Evolutionary conservation across 352 stramenopile species (phyloP).

Genomic region (Phytopythium delawarense): DNA sequence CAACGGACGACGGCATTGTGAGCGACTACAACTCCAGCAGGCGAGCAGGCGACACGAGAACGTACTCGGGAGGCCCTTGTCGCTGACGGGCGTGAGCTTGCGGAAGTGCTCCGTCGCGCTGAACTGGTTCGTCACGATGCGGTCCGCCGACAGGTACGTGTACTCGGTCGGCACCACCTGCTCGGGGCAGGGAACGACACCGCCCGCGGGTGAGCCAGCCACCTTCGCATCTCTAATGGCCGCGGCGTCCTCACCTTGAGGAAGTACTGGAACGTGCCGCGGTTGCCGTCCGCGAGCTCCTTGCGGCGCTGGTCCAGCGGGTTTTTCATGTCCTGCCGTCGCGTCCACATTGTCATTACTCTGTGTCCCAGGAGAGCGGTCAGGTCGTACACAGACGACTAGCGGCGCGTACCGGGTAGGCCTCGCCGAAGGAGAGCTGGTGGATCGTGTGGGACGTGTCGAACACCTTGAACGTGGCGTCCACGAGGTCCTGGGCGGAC

Average conservation of each 20-base stretch:
- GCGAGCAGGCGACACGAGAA: background rate
- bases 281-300: constrained; percentile 36
- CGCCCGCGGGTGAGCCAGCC: background rate
- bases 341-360: background rate
- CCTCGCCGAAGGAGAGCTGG: constrained; percentile 68
- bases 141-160: constrained; percentile 80
- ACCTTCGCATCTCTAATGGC: background rate
- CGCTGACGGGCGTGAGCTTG: constrained; percentile 79
- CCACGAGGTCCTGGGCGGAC: constrained; percentile 49
- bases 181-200: background rate
- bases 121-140: constrained; percentile 96
- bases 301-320: constrained; percentile 69
- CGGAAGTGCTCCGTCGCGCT: constrained; percentile 96
- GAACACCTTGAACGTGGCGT: constrained; percentile 70
- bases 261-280: constrained; percentile 83
- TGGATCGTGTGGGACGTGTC: constrained; percentile 69
- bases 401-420: constrained; percentile 52
- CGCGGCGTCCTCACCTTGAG: constrained; percentile 43
- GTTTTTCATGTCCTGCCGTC: constrained; percentile 76
- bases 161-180: constrained; percentile 97
- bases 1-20: constrained; percentile 2
- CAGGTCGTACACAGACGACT: background rate
- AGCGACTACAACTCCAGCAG: constrained; percentile 5
- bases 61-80: constrained; percentile 81
- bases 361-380: background rate